Evolutionary conservation across 1,139 yeast genomes (phyloP).

Genomic region (Yamadazyma spencermartinsiae): DNA sequence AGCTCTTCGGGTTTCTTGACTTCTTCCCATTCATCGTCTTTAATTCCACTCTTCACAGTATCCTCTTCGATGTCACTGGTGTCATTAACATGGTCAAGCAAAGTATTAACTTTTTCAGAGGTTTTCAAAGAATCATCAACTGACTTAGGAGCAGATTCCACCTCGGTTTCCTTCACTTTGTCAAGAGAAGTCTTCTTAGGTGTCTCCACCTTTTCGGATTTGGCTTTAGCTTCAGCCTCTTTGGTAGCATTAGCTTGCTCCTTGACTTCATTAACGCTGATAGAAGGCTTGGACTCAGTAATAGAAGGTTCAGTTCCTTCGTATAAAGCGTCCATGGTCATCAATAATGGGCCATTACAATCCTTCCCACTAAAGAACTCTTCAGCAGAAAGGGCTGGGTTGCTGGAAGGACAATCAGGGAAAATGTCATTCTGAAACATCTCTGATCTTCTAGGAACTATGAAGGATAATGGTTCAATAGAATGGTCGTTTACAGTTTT

Average conservation of each 20-base stretch:
- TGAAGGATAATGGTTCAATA: conserved; percentile 87
- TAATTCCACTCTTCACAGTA: conserved; percentile 22
- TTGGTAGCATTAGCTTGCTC: conserved; percentile 22
- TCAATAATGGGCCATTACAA: conserved; percentile 77
- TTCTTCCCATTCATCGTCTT: conserved; percentile 47
- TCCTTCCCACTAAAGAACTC: conserved; percentile 82
- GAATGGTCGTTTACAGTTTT: conserved; percentile 81
- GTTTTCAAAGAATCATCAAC: conserved; percentile 45
- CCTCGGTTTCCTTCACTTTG: conserved; percentile 14
- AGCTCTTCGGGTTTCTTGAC: conserved; percentile 32
- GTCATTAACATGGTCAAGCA: conserved; percentile 41
- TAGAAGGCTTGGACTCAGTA: conserved; percentile 36
- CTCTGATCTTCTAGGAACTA: conserved; percentile 92
- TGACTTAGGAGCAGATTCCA: conserved; percentile 14
- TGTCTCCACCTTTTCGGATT: conserved; percentile 9
- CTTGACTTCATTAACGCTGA: conserved; percentile 27
- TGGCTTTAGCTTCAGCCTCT: conserved; percentile 20
- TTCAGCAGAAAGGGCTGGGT: conserved; percentile 73
- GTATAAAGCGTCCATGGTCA: conserved; percentile 72
- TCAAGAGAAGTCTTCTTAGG: conserved; percentile 15
- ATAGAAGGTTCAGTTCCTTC: conserved; percentile 65
- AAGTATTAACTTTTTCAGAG: conserved; percentile 36
- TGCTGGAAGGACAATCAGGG: conserved; percentile 83
- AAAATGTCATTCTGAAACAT: conserved; percentile 89
- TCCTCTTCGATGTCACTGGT: conserved; percentile 45